Conservation (phyloP, 2,329 filamentous ascomycete species). For the Arthrobotrys sphaeroides region DNA sequence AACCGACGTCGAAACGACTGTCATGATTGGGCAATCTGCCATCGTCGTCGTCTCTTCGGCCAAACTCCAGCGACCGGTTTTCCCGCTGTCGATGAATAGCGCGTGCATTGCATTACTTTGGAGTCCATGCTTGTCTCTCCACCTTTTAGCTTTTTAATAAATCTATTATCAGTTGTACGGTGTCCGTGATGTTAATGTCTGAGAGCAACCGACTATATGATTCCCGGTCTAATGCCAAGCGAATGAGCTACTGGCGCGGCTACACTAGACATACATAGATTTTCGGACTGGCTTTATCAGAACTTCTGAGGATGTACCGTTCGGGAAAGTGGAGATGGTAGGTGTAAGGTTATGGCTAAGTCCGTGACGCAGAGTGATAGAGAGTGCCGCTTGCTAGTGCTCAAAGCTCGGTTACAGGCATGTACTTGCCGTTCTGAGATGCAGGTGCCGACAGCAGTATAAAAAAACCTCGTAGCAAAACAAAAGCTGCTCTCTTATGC, state of each 20-base stretch:
- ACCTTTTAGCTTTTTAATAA: background rate
- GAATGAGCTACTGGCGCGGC: conserved; percentile 10
- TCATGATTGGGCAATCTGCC: background rate
- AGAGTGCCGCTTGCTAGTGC: conserved; percentile 45
- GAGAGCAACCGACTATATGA: conserved; percentile 11
- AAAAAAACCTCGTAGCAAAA: conserved; percentile 29
- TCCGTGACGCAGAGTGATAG: conserved; percentile 41
- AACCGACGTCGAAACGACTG: conserved; percentile 25
- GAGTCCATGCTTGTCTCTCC: conserved; percentile 3
- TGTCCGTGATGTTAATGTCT: conserved; percentile 9
- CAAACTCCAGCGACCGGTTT: conserved; percentile 10
- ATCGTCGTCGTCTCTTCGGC: conserved; percentile 1
- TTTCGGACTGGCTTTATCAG: conserved; percentile 7
- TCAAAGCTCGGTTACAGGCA: conserved; percentile 40
- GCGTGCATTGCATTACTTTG: conserved; percentile 17
- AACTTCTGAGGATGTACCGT: conserved; percentile 8
- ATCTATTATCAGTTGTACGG: background rate
- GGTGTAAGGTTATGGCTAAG: conserved; percentile 33
- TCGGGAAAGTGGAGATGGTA: conserved; percentile 41
- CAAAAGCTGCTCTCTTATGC: conserved; percentile 17
- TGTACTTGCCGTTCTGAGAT: conserved; percentile 38
- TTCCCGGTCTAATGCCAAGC: conserved; percentile 14
- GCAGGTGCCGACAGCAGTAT: conserved; percentile 33
- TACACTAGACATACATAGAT: conserved; percentile 20
- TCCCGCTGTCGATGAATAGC: conserved; percentile 27